Base-by-base conservation (phyloP, 495 filamentous ascomycete genomes). In the Antarctomyces pellizariae region DNA sequence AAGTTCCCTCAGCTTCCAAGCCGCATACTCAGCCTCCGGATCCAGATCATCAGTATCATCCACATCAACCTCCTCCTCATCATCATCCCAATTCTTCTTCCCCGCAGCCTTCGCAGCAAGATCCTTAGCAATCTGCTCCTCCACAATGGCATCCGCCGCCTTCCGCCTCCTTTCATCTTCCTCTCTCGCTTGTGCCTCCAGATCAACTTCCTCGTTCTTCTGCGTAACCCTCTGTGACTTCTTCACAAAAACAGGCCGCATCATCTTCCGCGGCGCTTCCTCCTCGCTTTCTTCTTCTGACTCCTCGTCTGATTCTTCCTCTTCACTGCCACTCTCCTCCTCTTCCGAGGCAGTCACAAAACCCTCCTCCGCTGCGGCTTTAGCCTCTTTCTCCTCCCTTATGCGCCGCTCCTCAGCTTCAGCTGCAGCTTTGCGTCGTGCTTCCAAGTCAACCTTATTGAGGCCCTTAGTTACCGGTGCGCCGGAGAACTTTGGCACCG, bases 1-100 rank as follows among this genome's bases (percentile, higher is more conserved):
- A 16, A 99, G 50, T 48, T 99, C 86, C 21, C 86, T 68, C 23
- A 95, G 56, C 42, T 90, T 90, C 86, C 86, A 99, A 0, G 79
- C 76, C 7, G 80, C 79, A 19, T 69, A 67, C 43, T 99, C 86
- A 1, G 77, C 79, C 36, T 82, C 83, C 0, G 77, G 74, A 43
- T 95, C 83, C 3, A 89, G 32, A 14, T 63, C 77, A 44, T 99
- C 86, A 5, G 62, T 71, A 36, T 89, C 82, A 41, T 92, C 77
- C 13, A 93, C 69, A 23, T 72, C 71, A 33, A 62, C 57, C 7
- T 62, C 64, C n/a, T 71, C 59, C 7, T 75, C 67, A 31, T 79
- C 74, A 36, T 90, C 78, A 38, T 90, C 82, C 79, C 79, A 91
- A 30, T 72, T 65, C 39, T 71, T 73, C 44, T 76, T 78, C 2